These are phyloP conservation scores for Penicillium sumatraense DNA, from an alignment of 2,329 filamentous ascomycete species.

Conservation along the genomic window DNA sequence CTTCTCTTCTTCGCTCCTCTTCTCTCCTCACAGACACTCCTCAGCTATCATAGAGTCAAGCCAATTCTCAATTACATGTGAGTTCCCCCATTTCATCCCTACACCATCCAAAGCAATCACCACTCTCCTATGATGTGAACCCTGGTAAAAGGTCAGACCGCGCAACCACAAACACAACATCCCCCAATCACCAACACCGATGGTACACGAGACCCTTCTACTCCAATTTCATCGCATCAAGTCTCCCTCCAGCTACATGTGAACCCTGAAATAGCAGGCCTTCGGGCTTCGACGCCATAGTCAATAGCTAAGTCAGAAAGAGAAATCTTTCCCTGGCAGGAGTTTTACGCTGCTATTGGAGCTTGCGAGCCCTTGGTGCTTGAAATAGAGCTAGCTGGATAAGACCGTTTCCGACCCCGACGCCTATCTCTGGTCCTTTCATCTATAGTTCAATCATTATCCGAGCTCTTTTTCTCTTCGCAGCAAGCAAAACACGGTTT, in stretches of 20 bases:
- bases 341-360: too few relatives aligned
- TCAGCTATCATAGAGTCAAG: not conserved
- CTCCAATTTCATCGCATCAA: not conserved
- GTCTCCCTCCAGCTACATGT: not conserved
- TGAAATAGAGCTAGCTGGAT: too few relatives aligned
- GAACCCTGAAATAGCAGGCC: not conserved
- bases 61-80: conserved; percentile 2
- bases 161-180: conserved; percentile 17
- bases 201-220: conserved; percentile 21
- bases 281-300: too few relatives aligned
- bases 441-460: not conserved
- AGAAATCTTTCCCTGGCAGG: too few relatives aligned
- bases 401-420: too few relatives aligned
- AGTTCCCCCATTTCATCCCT: conserved; percentile 1
- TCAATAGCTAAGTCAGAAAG: too few relatives aligned
- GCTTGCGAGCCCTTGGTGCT: too few relatives aligned
- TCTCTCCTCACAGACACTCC: not conserved
- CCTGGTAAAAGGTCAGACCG: conserved; percentile 54
- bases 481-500: conserved; percentile 29
- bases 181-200: conserved; percentile 19
- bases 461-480: not conserved
- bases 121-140: conserved; percentile 47
- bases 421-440: not conserved
- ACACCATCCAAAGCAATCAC: not conserved
- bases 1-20: not conserved